These are phyloP conservation scores for Gracilaria gracilis DNA, from an alignment of 23 red algal genomes.

Conservation along the genomic window DNA sequence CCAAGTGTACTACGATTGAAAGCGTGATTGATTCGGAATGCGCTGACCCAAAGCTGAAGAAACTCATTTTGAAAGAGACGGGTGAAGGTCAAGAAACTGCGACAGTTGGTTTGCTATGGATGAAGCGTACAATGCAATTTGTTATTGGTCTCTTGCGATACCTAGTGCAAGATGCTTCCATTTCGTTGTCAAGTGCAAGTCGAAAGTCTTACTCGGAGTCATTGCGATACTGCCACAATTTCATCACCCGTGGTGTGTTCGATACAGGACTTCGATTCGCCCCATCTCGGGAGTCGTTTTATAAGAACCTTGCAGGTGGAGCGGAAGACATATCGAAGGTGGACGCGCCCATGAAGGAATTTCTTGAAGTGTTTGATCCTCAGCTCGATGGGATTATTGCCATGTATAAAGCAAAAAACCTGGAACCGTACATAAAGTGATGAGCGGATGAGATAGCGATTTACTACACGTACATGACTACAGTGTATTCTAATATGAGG, in stretches of 20 bases:
- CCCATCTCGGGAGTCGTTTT: conserved; percentile 60
- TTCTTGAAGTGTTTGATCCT: conserved; percentile 65
- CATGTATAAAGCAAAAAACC: conserved; percentile 50
- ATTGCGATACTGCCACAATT: conserved; percentile 64
- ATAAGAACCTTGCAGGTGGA: conserved; percentile 58
- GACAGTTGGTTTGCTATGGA: conserved; percentile 66
- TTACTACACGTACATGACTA: neutral
- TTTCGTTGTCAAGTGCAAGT: conserved; percentile 54
- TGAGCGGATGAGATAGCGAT: neutral
- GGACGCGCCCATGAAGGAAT: conserved; percentile 38
- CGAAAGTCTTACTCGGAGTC: conserved; percentile 59
- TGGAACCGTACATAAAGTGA: conserved; percentile 66
- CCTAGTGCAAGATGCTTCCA: conserved; percentile 33
- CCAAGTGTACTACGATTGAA: conserved; percentile 38
- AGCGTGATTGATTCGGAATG: conserved; percentile 46
- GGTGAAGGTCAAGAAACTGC: conserved; percentile 45
- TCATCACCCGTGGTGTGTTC: conserved; percentile 64
- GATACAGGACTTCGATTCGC: conserved; percentile 71
- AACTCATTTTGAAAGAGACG: conserved; percentile 51
- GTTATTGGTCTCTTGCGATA: conserved; percentile 53
- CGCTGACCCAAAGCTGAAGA: conserved; percentile 51
- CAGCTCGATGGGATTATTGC: conserved; percentile 37
- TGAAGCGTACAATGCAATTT: conserved; percentile 79
- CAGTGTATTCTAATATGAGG: neutral
- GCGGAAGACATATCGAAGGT: conserved; percentile 42